phyloP scores from a whole-genome alignment of 306 rosid species.

The Fragaria ananassa region DNA sequence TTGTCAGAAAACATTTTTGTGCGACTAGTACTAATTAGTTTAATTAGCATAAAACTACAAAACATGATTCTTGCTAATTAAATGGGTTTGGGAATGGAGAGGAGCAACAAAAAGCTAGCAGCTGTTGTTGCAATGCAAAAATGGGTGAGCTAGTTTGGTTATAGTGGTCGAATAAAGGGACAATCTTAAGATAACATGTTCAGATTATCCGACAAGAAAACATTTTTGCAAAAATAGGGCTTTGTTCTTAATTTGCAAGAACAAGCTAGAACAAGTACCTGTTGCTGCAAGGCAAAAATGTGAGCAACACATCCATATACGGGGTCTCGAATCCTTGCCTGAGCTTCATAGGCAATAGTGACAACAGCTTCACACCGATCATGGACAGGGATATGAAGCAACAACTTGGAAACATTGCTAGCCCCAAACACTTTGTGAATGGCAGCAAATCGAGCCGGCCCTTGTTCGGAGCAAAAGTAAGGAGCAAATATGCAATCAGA shows the following conservation, averaged over 20 bases:
- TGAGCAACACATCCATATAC: conserved; percentile 97
- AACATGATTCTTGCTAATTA: neutral
- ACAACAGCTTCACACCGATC: conserved; percentile 92
- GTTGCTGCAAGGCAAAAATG: conserved; percentile 93
- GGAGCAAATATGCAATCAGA: conserved; percentile 90
- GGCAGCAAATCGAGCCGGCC: conserved; percentile 88
- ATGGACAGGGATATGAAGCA: conserved; percentile 72
- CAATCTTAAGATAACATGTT: neutral
- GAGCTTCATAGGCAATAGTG: conserved; percentile 93
- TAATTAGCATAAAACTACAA: neutral
- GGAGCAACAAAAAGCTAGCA: neutral
- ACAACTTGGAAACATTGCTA: conserved; percentile 81
- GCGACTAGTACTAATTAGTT: neutral
- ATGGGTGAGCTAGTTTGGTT: neutral
- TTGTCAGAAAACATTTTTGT: neutral
- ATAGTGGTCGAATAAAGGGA: neutral
- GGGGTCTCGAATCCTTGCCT: conserved; percentile 88
- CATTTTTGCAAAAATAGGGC: neutral
- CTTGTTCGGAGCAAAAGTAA: conserved; percentile 84
- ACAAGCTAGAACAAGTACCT: conserved; percentile 36
- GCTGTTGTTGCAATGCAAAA: neutral
- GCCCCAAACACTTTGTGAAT: conserved; percentile 97
- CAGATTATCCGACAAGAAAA: neutral
- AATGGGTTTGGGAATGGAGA: neutral
- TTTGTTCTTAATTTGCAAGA: neutral